Evolutionary conservation across 2,329 filamentous ascomycete genomes (phyloP).

Genomic region (Akanthomyces muscarius): DNA sequence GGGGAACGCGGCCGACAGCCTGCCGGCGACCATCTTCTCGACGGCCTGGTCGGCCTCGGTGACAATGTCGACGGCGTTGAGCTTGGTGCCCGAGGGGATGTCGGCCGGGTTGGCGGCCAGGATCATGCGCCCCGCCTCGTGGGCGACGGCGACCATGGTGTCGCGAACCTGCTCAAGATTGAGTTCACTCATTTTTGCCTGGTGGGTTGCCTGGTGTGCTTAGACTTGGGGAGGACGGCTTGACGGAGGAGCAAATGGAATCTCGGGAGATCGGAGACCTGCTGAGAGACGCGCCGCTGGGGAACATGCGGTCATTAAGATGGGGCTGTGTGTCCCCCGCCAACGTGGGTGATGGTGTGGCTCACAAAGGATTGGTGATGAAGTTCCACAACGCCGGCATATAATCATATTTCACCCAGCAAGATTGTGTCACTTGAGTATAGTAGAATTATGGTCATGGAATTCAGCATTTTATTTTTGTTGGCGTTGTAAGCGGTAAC

Average conservation of each 20-base stretch:
- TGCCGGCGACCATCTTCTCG: constrained; percentile 56
- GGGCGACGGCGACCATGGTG: constrained; percentile 55
- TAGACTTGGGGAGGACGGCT: not conserved
- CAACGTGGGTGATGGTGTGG: not conserved
- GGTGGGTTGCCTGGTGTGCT: not conserved
- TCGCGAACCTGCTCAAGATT: constrained; percentile 60
- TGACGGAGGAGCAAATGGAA: not conserved
- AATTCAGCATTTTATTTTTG: no score
- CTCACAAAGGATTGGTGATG: not conserved
- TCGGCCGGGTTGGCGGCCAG: constrained; percentile 56
- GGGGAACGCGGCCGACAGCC: constrained; percentile 51
- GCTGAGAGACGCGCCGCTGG: not conserved
- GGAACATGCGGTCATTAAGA: constrained; percentile 2
- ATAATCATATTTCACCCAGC: no score
- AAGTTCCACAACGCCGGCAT: not conserved
- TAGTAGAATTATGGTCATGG: no score
- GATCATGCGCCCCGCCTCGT: constrained; percentile 63
- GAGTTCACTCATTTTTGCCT: constrained; percentile 47
- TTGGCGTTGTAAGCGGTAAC: not conserved
- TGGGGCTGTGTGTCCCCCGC: not conserved
- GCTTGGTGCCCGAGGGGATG: constrained; percentile 56
- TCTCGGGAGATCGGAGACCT: not conserved
- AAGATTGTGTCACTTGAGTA: no score
- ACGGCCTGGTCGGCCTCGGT: constrained; percentile 65
- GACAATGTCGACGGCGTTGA: constrained; percentile 66